Base-by-base conservation (phyloP, 1,284 basidiomycete genomes). In the Hymenochaete sp. region DNA sequence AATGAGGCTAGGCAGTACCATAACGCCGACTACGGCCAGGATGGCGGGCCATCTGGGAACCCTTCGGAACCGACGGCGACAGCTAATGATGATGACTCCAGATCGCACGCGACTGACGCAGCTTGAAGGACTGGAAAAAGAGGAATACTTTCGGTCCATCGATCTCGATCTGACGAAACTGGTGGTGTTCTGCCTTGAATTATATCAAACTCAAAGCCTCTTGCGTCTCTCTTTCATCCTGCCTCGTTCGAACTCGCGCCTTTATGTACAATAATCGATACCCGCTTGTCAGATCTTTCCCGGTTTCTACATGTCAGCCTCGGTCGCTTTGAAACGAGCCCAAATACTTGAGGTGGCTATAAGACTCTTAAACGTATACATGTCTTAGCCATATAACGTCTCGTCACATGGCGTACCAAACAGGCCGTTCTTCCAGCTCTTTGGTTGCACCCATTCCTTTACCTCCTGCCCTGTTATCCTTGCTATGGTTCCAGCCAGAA, bases 321-420 rank as follows among this genome's bases (percentile, higher is more conserved):
- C n/a, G n/a, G n/a, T n/a, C n/a, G n/a, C n/a, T n/a, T n/a, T n/a
- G n/a, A n/a, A n/a, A n/a, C n/a, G n/a, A n/a, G n/a, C n/a, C n/a
- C n/a, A n/a, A n/a, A n/a, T n/a, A n/a, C n/a, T n/a, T n/a, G n/a
- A n/a, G n/a, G n/a, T n/a, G n/a, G n/a, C n/a, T n/a, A n/a, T n/a
- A n/a, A n/a, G n/a, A n/a, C n/a, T n/a, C n/a, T n/a, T n/a, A n/a
- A n/a, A n/a, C 28, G 28, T 31, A 31, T 31, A 31, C 28, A 10
- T 8, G 5, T 6, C 35, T 65, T 60, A 83, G 45, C 81, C 82
- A 49, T 82, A 86, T 49, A 86, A 61, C 16, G 75, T 72, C 56
- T 78, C 74, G 57, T 85, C 81, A 48, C 79, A 77, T 37, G 77
- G 74, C n/a, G 79, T 69, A 31, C 82, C 83, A 54, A 84, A 86